Evolutionary conservation across 345 rosid species (phyloP), one percentile per base, ranked within the genome.

Genomic region (Pugionium dolabratum): DNA sequence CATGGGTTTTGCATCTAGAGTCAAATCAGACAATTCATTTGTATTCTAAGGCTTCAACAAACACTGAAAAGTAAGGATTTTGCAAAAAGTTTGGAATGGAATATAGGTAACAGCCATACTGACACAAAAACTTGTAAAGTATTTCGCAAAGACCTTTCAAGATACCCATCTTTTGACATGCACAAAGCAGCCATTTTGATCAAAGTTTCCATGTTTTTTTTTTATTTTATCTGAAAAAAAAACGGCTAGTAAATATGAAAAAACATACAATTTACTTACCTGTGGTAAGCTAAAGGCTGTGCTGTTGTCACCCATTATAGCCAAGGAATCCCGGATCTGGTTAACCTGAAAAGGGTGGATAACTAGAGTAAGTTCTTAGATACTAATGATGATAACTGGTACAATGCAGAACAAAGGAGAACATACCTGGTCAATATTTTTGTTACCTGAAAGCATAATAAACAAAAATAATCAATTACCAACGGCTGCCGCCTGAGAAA

Each of bases 231-330:
- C 11, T 2, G 34, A 34, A 18, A 18, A 18, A 0, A 50, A 9
- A 18, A 43, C 25, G 45, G 29, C 36, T 6, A 7, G 51, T 34
- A 44, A 43, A 66, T 66, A 60, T 45, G 49, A 47, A 70, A 67
- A 68, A 1, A 61, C 4, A 51, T 18, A 39, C 55, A 57, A 35
- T 66, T 67, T 28, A 41, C 84, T 67, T 85, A 90, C 99, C 69
- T 94, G 99, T 47, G 99, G 99, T 74, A 94, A 80, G 79, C 99
- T 94, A 78, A 94, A 94, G 44, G 96, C 99, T 1, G 97, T 94
- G 84, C 96, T 94, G 76, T 94, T 91, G 61, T 85, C 91, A 69
- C 99, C 99, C 97, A 94, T 94, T 47, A 87, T 66, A 67, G 96
- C 92, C 77, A 94, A 68, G 31, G 99, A 94, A 56, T 94, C 91